Evolutionary conservation across 192 early-diverging fungal species (phyloP), one percentile per base, ranked within the genome.

Genomic region (Backusella circina): DNA sequence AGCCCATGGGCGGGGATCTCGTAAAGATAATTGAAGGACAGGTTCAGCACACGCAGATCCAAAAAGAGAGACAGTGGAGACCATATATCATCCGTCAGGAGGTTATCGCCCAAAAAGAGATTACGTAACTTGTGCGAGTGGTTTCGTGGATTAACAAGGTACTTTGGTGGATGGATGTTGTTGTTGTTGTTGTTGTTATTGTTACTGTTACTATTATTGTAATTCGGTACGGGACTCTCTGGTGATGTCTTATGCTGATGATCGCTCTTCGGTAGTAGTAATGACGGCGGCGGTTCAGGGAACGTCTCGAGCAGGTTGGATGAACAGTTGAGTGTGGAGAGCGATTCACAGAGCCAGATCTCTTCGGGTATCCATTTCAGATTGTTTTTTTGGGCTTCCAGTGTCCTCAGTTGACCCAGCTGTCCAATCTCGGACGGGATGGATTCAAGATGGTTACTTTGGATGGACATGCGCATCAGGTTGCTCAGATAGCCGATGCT

Each of bases 221-320:
- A 83, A 28, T 86, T 88, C 1, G 88, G 80, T 2, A 88, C 78
- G 23, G 89, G 78, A 39, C 82, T 61, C 8, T 61, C 54, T 23
- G 54, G 54, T 4, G n/a, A n/a, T n/a, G n/a, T n/a, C n/a, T n/a
- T n/a, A n/a, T n/a, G n/a, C n/a, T n/a, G n/a, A n/a, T n/a, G n/a
- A n/a, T n/a, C n/a, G n/a, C n/a, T n/a, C n/a, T n/a, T n/a, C n/a
- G n/a, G n/a, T n/a, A n/a, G n/a, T n/a, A n/a, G n/a, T n/a, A n/a
- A n/a, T n/a, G n/a, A n/a, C n/a, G n/a, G n/a, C n/a, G 73, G 85
- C 9, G 94, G 94, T 54, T 91, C 87, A 21, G 94, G 95, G 82
- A 97, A 96, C 37, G 82, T 77, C 74, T 93, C 93, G 9, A 97
- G 82, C 61, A 93, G 71, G 65, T 97, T 97, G 21, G 93, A 95